A percentile compares a stretch with the other conserved stretches of the same genome.
phyloP scores from a whole-genome alignment of 106 monocot genomes.

The Triglochin maritima region DNA sequence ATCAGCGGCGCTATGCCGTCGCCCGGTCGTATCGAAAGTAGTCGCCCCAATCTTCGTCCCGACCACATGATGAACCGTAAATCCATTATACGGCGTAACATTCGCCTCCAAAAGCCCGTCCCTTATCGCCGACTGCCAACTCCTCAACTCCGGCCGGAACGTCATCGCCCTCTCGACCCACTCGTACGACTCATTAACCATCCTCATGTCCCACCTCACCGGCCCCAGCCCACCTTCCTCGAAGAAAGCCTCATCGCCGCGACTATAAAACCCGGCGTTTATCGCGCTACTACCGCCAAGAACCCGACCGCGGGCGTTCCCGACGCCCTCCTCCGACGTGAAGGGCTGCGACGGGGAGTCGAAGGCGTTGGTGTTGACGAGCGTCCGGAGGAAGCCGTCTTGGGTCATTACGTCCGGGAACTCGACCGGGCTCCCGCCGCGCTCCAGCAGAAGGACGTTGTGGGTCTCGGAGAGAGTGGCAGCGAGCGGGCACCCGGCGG shows the following conservation, averaged over 20 bases:
- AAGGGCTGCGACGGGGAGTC: slow-evolving; percentile 22
- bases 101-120: slow-evolving; percentile 58
- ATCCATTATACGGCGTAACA: slow-evolving; percentile 75
- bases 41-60: slow-evolving; percentile 87
- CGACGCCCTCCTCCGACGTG: slow-evolving; percentile 21
- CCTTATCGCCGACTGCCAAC: slow-evolving; percentile 64
- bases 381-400: slow-evolving; percentile 18
- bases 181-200: slow-evolving; percentile 23
- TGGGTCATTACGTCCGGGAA: slow-evolving; percentile 8
- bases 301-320: slow-evolving; percentile 20
- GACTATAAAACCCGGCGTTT: slow-evolving; percentile 26
- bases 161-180: slow-evolving; percentile 27
- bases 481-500: slow-evolving; percentile 22
- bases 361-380: slow-evolving; percentile 9
- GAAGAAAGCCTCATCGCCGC: slow-evolving; percentile 16
- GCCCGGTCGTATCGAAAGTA: slow-evolving; percentile 54
- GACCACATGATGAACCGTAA: slow-evolving; percentile 51
- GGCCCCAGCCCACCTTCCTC: neutral
- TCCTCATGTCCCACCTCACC: slow-evolving; percentile 14
- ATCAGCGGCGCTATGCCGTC: slow-evolving; percentile 68
- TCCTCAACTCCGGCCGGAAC: slow-evolving; percentile 34
- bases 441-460: slow-evolving; percentile 20
- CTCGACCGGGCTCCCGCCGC: slow-evolving; percentile 15
- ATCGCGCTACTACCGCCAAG: slow-evolving; percentile 25
- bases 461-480: slow-evolving; percentile 22